Conservation (phyloP, 108 stramenopile species). For the Cyclotella cryptica region DNA sequence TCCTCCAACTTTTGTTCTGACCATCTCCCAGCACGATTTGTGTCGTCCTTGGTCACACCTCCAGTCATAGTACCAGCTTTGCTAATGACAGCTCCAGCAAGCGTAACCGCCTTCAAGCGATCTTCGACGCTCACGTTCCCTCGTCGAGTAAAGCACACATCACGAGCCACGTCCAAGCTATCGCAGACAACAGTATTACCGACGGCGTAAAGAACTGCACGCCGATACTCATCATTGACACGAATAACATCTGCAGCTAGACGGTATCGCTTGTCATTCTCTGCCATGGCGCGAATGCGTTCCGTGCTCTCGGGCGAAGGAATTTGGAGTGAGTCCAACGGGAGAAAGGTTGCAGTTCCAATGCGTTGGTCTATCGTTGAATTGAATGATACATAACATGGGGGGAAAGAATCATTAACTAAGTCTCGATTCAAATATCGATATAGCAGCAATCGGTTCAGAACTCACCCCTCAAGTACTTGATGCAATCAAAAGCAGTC, state of each 20-base stretch:
- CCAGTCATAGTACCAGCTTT: conserved; percentile 99
- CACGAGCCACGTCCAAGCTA: conserved; percentile 90
- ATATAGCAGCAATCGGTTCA: neutral
- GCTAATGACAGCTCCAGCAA: conserved; percentile 93
- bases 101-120: conserved; percentile 94
- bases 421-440: neutral
- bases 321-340: conserved; percentile 89
- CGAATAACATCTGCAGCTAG: conserved; percentile 92
- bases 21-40: conserved; percentile 79
- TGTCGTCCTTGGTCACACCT: conserved; percentile 80
- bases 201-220: conserved; percentile 94
- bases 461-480: conserved; percentile 82
- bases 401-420: neutral
- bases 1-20: conserved; percentile 76
- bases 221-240: conserved; percentile 75
- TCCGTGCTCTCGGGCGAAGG: conserved; percentile 81
- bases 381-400: neutral
- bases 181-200: conserved; percentile 96
- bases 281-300: conserved; percentile 86
- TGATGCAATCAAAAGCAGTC: conserved; percentile 94
- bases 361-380: conserved; percentile 78
- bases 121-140: conserved; percentile 41
- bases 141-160: conserved; percentile 77
- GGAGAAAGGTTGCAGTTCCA: conserved; percentile 95
- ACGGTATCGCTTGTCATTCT: conserved; percentile 77